Base-by-base conservation (phyloP, 2,329 filamentous ascomycete species). In the Sclerotinia minor region DNA sequence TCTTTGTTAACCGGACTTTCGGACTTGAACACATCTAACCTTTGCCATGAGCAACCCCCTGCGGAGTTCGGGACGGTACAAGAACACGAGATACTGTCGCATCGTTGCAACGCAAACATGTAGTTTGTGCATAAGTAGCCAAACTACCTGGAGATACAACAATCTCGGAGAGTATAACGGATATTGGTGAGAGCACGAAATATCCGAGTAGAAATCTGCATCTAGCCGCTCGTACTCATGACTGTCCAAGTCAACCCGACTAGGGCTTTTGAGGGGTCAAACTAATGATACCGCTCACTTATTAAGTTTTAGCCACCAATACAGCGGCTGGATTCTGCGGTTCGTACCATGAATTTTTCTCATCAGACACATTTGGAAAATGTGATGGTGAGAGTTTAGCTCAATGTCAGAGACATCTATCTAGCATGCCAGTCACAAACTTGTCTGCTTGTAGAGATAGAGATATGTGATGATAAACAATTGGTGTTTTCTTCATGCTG, bases 141-240 rank as follows among this genome's bases (percentile, higher is more conserved):
- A 47, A 45, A 32, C 13, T 45, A 32, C 24, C 19, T 32, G n/a
- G 45, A 60, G 11, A 29, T 47, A 24, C 19, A 45, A 17, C 15
- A 21, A 44, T 47, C 26, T 26, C 5, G 26, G 19, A 21, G 32
- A n/a, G 2, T 6, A 60, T n/a, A 6, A n/a, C 26, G 41, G 26
- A 47, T 7, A 60, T 60, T 60, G 29, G 41, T 32, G 19, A 35
- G 26, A 60, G 47, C n/a, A 60, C 47, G 44, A 47, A 32, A 60
- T 8, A n/a, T 47, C 19, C 19, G 35, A 47, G 9, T n/a, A n/a
- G 32, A 32, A 60, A 41, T n/a, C 44, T 47, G 26, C 44, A 24
- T 19, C 41, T 13, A 60, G 21, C 41, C 5, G 26, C 57, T 17
- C 41, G 11, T 35, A 60, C 41, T 29, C 29, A 26, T 32, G 29